A percentile compares a stretch with the other conserved stretches of the same genome.
phyloP scores from a whole-genome alignment of 768 basidiomycete genomes.

The Boletellus emodensis region DNA sequence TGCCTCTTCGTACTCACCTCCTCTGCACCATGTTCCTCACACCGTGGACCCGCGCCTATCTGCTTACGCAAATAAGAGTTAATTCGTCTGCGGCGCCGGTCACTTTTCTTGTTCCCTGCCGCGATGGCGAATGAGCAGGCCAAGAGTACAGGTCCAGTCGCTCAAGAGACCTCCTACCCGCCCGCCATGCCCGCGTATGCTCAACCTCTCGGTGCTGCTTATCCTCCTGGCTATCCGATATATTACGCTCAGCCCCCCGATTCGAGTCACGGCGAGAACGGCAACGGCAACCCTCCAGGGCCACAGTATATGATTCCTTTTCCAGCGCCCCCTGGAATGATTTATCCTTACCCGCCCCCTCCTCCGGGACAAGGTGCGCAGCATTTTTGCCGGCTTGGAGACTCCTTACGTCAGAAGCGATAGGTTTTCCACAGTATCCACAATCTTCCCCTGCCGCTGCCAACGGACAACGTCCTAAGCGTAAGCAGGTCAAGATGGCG shows the following conservation, averaged over 20 bases:
- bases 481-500: constrained; percentile 59
- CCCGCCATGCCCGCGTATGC: constrained; percentile 27
- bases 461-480: constrained; percentile 36
- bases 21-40: constrained; percentile 18
- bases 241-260: constrained; percentile 32
- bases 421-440: constrained; percentile 31
- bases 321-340: constrained; percentile 39
- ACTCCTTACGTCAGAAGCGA: constrained; percentile 16
- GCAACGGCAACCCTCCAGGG: constrained; percentile 25
- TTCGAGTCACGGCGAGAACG: constrained; percentile 31
- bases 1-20: constrained; percentile 5
- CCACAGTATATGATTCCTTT: constrained; percentile 37
- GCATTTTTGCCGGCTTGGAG: neutral
- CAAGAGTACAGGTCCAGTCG: constrained; percentile 33
- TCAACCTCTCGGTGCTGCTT: constrained; percentile 25
- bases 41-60: constrained; percentile 25
- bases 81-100: constrained; percentile 20
- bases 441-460: constrained; percentile 21
- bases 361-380: constrained; percentile 36
- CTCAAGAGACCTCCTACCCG: constrained; percentile 34
- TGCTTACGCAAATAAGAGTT: constrained; percentile 31
- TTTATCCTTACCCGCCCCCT: constrained; percentile 41
- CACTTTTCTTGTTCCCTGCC: constrained; percentile 23
- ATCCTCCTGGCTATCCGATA: constrained; percentile 31
- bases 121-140: constrained; percentile 31